Percentiles rank a stretch among this genome's conserved stretches.
phyloP scores from a whole-genome alignment of 176 grass and related monocot species.

The Ananas comosus region DNA sequence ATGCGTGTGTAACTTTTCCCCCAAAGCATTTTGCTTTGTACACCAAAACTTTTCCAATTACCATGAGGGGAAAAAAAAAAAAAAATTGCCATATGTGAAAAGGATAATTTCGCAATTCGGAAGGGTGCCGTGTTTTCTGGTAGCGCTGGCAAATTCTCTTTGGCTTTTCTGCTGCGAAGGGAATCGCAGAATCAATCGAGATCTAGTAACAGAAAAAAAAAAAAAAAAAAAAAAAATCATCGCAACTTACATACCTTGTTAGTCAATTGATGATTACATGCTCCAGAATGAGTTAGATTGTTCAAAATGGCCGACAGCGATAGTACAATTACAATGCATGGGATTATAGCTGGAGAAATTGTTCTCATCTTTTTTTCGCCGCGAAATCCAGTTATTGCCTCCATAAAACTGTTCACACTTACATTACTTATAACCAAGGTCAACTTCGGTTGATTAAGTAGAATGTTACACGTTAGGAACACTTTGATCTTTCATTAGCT shows the following conservation, averaged over 20 bases:
- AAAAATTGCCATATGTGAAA: background rate
- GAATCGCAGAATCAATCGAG: slow-evolving; percentile 89
- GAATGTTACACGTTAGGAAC: no score
- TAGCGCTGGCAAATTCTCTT: slow-evolving; percentile 48
- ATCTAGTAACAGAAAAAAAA: slow-evolving; percentile 36
- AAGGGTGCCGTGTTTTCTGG: slow-evolving; percentile 2
- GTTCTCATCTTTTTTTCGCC: no score
- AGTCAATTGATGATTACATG: background rate
- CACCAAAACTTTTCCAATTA: background rate
- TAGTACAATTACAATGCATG: background rate
- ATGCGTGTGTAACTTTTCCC: background rate
- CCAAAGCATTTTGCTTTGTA: slow-evolving; percentile 14
- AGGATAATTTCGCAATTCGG: background rate
- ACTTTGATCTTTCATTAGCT: no score
- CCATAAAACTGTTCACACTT: no score
- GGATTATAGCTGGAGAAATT: no score
- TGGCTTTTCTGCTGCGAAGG: slow-evolving; percentile 64
- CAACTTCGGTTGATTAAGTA: no score
- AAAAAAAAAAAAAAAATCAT: background rate
- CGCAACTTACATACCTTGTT: slow-evolving; percentile 7
- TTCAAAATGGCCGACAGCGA: background rate
- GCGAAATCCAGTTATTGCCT: no score
- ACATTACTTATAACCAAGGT: no score
- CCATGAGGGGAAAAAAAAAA: background rate
- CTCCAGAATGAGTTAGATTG: background rate